These are phyloP conservation scores for Colletotrichum sp. DNA, from an alignment of 2,329 filamentous ascomycete species.

Conservation along the genomic window DNA sequence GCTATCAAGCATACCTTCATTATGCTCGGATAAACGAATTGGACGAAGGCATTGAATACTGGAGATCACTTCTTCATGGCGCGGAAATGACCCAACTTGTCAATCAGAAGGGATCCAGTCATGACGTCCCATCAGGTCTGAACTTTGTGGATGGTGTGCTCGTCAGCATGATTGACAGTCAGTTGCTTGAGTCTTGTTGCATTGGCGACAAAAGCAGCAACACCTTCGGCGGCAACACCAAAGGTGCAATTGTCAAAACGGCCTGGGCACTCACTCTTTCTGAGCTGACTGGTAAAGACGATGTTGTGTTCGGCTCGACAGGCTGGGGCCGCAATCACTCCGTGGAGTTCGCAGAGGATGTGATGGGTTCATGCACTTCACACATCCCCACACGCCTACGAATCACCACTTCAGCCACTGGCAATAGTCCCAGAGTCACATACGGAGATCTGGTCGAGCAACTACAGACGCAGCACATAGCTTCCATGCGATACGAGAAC, in stretches of 20 bases:
- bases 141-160: not conserved
- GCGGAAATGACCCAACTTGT: conserved; percentile 46
- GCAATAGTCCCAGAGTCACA: not conserved
- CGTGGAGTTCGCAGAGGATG: not conserved
- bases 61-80: conserved; percentile 47
- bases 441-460: conserved; percentile 25
- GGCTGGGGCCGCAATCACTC: conserved; percentile 5
- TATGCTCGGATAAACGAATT: conserved; percentile 45
- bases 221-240: not conserved
- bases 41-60: conserved; percentile 45
- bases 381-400: not conserved
- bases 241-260: not conserved
- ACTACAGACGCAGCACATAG: conserved; percentile 53
- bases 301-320: not conserved
- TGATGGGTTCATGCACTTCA: conserved; percentile 7
- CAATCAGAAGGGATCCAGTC: not conserved
- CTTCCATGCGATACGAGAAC: conserved; percentile 53
- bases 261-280: not conserved
- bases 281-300: not conserved
- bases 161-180: not conserved
- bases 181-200: not conserved
- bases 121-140: not conserved
- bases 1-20: conserved; percentile 49
- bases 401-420: not conserved
- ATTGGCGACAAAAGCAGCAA: not conserved